Base-by-base conservation (phyloP, 352 stramenopile species). In the Phytophthora macrochlamydospora region DNA sequence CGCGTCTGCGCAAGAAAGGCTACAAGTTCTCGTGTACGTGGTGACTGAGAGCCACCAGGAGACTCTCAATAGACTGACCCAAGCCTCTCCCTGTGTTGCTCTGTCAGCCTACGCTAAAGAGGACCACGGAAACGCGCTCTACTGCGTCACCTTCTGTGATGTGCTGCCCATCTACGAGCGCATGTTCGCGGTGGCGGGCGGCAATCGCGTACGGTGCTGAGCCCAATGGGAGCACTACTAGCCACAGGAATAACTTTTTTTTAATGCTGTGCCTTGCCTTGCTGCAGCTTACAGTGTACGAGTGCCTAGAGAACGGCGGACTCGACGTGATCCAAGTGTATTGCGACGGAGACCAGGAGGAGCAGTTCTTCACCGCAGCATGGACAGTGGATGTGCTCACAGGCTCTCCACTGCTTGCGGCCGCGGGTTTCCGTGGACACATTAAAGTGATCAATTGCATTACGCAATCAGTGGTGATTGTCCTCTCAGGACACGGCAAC, bases 401-500 rank as follows among this genome's bases (percentile, higher is more conserved):
- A 0, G 86, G 76, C 3, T 85, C 81, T 13, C 88, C 88, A 12
- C 63, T 97, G 24, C 81, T 96, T 6, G 83, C 85, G 11, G 84
- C 84, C 13, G 88, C 75, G 0, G 87, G 88, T 4, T 79, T 87
- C 29, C 81, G 83, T 7, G 88, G 88, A 30, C 73, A 94, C 53
- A 92, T 95, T 58, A 96, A 96, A 55, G 73, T 97, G 42, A 86
- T 97, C 53, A 92, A 95, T 60, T 79, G 77, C 56, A 79, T 90
- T 46, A 93, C 81, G 13, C 85, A 93, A 60, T 91, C 81, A 11
- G 80, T 93, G 29, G 64, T 93, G 14, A 90, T 83, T 2, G 85
- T 93, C 24, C 74, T 97, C 5, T 90, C 79, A 13, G 94, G 95
- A 13, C 94, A 98, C 64, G 93, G 91, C 11, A 93, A 97, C 73